Base-by-base conservation (phyloP, 305 asterid species). In the Caryopteris hybrid region DNA sequence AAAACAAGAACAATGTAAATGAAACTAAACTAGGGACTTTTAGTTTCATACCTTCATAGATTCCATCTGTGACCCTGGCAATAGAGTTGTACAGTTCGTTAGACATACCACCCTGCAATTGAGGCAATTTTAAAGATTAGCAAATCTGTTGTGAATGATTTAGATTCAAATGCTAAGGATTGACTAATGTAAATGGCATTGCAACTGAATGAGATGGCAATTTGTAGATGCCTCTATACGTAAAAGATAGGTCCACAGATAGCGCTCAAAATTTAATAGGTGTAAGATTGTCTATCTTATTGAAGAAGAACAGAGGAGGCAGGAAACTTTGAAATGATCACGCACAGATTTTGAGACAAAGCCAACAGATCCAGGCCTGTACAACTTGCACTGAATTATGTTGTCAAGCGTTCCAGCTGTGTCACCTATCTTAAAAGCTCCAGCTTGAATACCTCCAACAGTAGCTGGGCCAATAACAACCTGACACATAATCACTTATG, bases 371-470 rank as follows among this genome's bases (percentile, higher is more conserved):
- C 96, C 95, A 71, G 95, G 92, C 75, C 92, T 77, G 80, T 84
- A 89, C 60, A 87, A 75, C 69, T 85, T 89, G 96, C 92, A 84
- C 2, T 85, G 91, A 69, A 87, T 83, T 68, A 89, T 87, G 68
- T 87, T 89, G 75, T 89, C 96, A 61, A 89, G 76, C 47, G 96
- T 89, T 78, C 96, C 95, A 51, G 95, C 96, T 10, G 96, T 89
- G 74, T 89, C 96, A 53, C 96, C 96, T 54, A 89, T 89, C 80
- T 87, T 89, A 61, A 89, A 89, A 34, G 95, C 96, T 80, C 96
- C 96, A 61, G 96, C 96, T 81, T 89, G 96, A 77, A 89, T 68
- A 54, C 96, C 96, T 48, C 96, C 96, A 51, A 89, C 96, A 14
- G 96, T 89, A 80, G 96, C 95, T 38, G 96, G 96, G 23, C 96